These are phyloP conservation scores for Phoma sp. DNA, from an alignment of 2,329 filamentous ascomycete genomes.

Conservation along the genomic window DNA sequence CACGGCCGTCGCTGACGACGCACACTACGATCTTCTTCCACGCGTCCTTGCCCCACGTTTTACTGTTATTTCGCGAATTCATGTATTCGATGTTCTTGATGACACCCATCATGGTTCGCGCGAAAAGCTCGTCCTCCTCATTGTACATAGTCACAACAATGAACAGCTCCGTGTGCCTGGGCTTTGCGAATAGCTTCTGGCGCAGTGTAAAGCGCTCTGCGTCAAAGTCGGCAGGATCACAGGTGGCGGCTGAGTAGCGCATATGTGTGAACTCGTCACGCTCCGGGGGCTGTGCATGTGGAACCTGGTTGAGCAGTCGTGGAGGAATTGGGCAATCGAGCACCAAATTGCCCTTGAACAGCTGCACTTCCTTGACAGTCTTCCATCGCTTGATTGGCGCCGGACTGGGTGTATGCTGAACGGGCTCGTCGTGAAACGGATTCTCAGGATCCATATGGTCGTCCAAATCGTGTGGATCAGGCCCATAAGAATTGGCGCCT, in stretches of 20 bases:
- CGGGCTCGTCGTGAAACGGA: slow-evolving; percentile 50
- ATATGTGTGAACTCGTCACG: slow-evolving; percentile 87
- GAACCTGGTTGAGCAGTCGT: slow-evolving; percentile 82
- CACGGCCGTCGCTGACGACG: slow-evolving; percentile 94
- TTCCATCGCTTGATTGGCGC: slow-evolving; percentile 86
- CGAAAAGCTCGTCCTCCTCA: slow-evolving; percentile 94
- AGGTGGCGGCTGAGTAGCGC: slow-evolving; percentile 93
- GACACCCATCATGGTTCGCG: slow-evolving; percentile 92
- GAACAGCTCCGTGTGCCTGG: slow-evolving; percentile 90
- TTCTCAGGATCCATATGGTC: slow-evolving; percentile 47
- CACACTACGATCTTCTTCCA: slow-evolving; percentile 99
- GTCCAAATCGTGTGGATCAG: slow-evolving; percentile 59
- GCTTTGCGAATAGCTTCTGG: slow-evolving; percentile 90
- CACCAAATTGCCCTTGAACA: slow-evolving; percentile 96
- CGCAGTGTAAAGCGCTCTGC: slow-evolving; percentile 89
- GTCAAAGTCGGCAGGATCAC: slow-evolving; percentile 87
- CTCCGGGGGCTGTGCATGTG: slow-evolving; percentile 78
- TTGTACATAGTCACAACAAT: slow-evolving; percentile 99
- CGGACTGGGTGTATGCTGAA: slow-evolving; percentile 58
- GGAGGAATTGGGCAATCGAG: slow-evolving; percentile 96
- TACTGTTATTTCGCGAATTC: slow-evolving; percentile 90
- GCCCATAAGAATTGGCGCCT: slow-evolving; percentile 65
- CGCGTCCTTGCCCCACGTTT: slow-evolving; percentile 97
- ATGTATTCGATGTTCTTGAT: slow-evolving; percentile 99
- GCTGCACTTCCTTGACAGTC: slow-evolving; percentile 96